Conservation (phyloP, 1,139 yeast genomes). For the Pichia sp. region DNA sequence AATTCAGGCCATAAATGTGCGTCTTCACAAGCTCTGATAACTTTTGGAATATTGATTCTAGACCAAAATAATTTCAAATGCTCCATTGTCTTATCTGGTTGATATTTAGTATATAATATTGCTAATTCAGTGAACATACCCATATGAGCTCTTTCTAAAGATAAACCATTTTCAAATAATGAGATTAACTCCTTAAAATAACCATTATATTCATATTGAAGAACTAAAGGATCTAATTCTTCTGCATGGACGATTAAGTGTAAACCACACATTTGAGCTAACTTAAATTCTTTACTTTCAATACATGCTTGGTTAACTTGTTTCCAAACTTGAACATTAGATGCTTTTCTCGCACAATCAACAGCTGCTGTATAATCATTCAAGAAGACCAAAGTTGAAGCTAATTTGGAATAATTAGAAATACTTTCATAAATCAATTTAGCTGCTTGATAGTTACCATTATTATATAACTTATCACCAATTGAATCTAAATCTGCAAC, state of each 20-base stretch:
- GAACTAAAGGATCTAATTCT: constrained; percentile 85
- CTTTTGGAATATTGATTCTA: constrained; percentile 95
- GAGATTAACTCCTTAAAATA: constrained; percentile 88
- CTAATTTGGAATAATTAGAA: constrained; percentile 91
- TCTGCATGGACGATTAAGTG: constrained; percentile 96
- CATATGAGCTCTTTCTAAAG: constrained; percentile 98
- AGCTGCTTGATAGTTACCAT: constrained; percentile 86
- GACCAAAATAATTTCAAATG: constrained; percentile 98
- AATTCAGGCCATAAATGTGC: constrained; percentile 97
- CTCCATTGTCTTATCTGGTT: constrained; percentile 89
- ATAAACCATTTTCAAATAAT: constrained; percentile 90
- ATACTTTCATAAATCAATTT: constrained; percentile 79
- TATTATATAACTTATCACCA: constrained; percentile 85
- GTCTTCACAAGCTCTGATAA: constrained; percentile 83
- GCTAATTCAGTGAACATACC: constrained; percentile 99
- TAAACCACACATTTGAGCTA: constrained; percentile 98
- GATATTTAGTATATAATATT: constrained; percentile 80
- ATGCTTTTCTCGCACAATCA: constrained; percentile 97
- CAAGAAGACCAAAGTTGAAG: constrained; percentile 88
- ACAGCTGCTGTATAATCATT: constrained; percentile 95
- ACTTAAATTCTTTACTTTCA: constrained; percentile 88
- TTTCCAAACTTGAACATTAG: constrained; percentile 92
- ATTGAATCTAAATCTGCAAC: constrained; percentile 89
- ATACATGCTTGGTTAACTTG: constrained; percentile 96
- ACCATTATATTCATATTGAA: constrained; percentile 82